Base-by-base conservation (phyloP, 192 early-diverging fungal genomes). In the Coemansia sp. region DNA sequence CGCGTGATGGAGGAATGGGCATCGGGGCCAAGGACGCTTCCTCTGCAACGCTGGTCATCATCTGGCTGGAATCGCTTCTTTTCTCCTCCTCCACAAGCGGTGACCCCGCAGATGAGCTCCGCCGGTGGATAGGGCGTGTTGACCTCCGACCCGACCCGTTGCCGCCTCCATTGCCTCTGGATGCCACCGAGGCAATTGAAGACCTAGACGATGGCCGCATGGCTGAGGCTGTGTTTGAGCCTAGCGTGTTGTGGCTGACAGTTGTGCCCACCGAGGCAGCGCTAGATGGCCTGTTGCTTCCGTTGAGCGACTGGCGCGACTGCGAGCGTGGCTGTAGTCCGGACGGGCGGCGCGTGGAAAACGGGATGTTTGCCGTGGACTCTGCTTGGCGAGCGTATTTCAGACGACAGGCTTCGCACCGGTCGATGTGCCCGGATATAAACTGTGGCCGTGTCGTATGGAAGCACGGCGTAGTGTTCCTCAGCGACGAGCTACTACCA, bases 371-470 rank as follows among this genome's bases (percentile, higher is more conserved):
- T 48, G 63, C 57, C 41, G 57, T 39, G 32, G 61, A 41, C 59
- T 83, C 81, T n/a, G 81, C 81, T 60, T 83, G 69, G 60, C 81
- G 81, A 10, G 76, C 76, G 73, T 83, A 83, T 59, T 83, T 83
- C 63, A 78, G 73, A 40, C 76, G 45, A 44, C 81, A 83, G 38
- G 81, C 81, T 53, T 83, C 76, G 61, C 81, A 83, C 56, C 81
- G 72, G 48, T 83, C 76, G 55, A 83, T 83, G 44, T 83, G 81
- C 37, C 81, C 69, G n/a, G 81, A 78, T 14, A 83, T 83, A 56
- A 83, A 78, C 76, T 83, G 76, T 56, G 81, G 81, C 17, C 76
- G 60, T 13, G 68, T 83, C 12, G 81, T 83, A 56, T 83, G 81
- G 22, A 83, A 78, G 59, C 81, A 83, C 58, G 81, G 81, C 12